Percentiles rank a stretch among this genome's conserved stretches.
Evolutionary conservation across 2,329 filamentous ascomycete genomes (phyloP).

Genomic region (Trichoderma brevicompactum): DNA sequence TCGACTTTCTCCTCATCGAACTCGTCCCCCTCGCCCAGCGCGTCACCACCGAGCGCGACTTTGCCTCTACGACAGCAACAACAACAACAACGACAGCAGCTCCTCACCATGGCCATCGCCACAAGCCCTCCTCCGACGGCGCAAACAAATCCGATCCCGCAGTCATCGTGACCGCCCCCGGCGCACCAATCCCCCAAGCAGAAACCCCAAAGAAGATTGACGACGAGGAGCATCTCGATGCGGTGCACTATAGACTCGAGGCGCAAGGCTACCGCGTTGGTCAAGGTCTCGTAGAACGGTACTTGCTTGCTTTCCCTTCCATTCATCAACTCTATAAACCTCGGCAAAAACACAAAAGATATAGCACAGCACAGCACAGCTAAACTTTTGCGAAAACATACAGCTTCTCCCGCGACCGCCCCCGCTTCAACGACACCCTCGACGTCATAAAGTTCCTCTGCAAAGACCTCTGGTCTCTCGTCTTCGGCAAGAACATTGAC

Average conservation of each 20-base stretch:
- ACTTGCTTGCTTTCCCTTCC: constrained; percentile 35
- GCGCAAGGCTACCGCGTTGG: constrained; percentile 88
- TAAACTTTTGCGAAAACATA: neutral
- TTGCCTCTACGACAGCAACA: constrained; percentile 33
- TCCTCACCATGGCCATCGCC: neutral
- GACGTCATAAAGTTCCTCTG: constrained; percentile 98
- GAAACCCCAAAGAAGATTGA: constrained; percentile 48
- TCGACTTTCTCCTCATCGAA: constrained; percentile 96
- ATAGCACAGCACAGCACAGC: neutral
- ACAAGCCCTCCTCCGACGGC: neutral
- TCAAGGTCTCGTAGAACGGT: constrained; percentile 90
- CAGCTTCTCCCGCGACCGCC: constrained; percentile 80
- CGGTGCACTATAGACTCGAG: constrained; percentile 84
- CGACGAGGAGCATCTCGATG: constrained; percentile 82
- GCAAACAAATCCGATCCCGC: neutral
- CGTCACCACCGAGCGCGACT: constrained; percentile 73
- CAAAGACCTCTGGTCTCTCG: constrained; percentile 94
- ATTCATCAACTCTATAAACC: constrained; percentile 16
- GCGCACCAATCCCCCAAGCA: constrained; percentile 21
- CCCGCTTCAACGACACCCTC: constrained; percentile 87
- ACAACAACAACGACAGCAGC: too few species aligned
- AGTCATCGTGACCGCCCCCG: neutral
- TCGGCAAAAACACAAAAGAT: neutral
- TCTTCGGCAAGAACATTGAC: constrained; percentile 97
- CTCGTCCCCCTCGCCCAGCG: constrained; percentile 93